These are phyloP conservation scores for Cercospora brassicicola DNA, from an alignment of 2,329 filamentous ascomycete genomes.

Conservation along the genomic window DNA sequence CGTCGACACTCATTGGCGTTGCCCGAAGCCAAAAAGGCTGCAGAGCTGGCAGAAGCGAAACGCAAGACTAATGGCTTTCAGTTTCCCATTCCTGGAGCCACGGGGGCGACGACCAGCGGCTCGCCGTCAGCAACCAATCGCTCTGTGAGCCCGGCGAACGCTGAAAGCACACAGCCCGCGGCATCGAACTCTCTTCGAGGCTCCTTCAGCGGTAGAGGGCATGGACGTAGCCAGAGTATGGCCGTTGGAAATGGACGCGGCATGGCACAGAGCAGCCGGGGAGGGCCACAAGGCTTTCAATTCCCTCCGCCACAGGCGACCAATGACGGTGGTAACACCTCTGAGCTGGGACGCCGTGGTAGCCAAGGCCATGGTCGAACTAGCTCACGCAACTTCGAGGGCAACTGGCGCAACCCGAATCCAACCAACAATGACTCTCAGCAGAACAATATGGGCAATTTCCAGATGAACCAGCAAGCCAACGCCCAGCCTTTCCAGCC, in stretches of 20 bases:
- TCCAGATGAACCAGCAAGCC: slow-evolving; percentile 69
- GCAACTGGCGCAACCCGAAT: slow-evolving; percentile 89
- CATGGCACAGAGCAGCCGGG: slow-evolving; percentile 57
- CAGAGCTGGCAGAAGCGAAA: slow-evolving; percentile 94
- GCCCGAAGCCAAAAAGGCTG: slow-evolving; percentile 95
- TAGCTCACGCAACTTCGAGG: slow-evolving; percentile 90
- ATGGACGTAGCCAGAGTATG: slow-evolving; percentile 84
- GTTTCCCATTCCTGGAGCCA: slow-evolving; percentile 76
- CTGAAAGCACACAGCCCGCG: slow-evolving; percentile 27
- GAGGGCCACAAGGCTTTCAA: slow-evolving; percentile 68
- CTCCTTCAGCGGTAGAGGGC: slow-evolving; percentile 47
- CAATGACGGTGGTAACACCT: slow-evolving; percentile 52
- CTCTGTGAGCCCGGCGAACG: slow-evolving; percentile 57
- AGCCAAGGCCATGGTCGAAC: slow-evolving; percentile 78
- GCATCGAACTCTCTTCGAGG: slow-evolving; percentile 36
- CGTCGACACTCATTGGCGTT: slow-evolving; percentile 91
- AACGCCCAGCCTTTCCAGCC: slow-evolving; percentile 80
- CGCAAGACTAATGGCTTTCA: slow-evolving; percentile 91
- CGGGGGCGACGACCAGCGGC: slow-evolving; percentile 55
- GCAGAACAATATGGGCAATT: slow-evolving; percentile 58
- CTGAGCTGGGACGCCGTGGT: slow-evolving; percentile 73
- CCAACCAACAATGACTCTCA: slow-evolving; percentile 50
- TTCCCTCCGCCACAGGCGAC: slow-evolving; percentile 56
- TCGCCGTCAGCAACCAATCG: slow-evolving; percentile 52
- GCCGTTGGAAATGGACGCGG: slow-evolving; percentile 70